Conservation (phyloP, 2,329 filamentous ascomycete genomes). For the Blastomyces parvus region DNA sequence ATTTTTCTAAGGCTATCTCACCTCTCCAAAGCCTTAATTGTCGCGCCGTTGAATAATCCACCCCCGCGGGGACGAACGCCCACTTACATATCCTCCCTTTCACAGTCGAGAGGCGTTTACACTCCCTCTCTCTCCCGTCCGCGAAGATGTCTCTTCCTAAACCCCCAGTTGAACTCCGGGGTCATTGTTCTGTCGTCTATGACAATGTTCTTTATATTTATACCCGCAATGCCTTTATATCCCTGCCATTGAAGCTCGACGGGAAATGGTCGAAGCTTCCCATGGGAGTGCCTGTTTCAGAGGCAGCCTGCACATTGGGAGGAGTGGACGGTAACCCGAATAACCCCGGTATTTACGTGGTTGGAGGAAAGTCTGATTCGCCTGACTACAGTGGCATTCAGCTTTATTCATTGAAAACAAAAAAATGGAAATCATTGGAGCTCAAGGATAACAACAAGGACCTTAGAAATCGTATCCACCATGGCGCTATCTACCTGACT, state of each 20-base stretch:
- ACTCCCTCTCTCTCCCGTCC: slow-evolving; percentile 9
- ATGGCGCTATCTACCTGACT: slow-evolving; percentile 66
- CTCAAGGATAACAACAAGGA: slow-evolving; percentile 38
- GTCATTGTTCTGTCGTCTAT: slow-evolving; percentile 72
- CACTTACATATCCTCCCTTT: neutral
- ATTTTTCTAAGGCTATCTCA: slow-evolving; percentile 6
- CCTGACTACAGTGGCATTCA: slow-evolving; percentile 65
- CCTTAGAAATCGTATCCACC: slow-evolving; percentile 60
- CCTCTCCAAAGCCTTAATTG: slow-evolving; percentile 6
- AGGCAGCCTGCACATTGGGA: slow-evolving; percentile 66
- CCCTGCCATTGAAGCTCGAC: slow-evolving; percentile 57
- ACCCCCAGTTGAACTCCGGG: slow-evolving; percentile 59
- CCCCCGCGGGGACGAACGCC: slow-evolving; percentile 16
- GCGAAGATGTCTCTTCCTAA: slow-evolving; percentile 59
- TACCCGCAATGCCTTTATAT: slow-evolving; percentile 64
- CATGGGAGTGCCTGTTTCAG: slow-evolving; percentile 57
- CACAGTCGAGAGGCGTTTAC: slow-evolving; percentile 9
- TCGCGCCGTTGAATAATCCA: slow-evolving; percentile 10
- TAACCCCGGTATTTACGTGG: slow-evolving; percentile 61
- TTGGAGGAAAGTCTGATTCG: slow-evolving; percentile 59
- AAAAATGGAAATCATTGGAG: slow-evolving; percentile 50
- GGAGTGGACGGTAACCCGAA: slow-evolving; percentile 48
- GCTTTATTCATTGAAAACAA: slow-evolving; percentile 49
- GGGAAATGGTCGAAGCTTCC: slow-evolving; percentile 60
- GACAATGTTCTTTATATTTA: slow-evolving; percentile 79